A percentile compares a stretch with the other conserved stretches of the same genome.
These are phyloP conservation scores for Rhynchosporium secalis DNA, from an alignment of 2,329 filamentous ascomycete genomes.

Conservation along the genomic window DNA sequence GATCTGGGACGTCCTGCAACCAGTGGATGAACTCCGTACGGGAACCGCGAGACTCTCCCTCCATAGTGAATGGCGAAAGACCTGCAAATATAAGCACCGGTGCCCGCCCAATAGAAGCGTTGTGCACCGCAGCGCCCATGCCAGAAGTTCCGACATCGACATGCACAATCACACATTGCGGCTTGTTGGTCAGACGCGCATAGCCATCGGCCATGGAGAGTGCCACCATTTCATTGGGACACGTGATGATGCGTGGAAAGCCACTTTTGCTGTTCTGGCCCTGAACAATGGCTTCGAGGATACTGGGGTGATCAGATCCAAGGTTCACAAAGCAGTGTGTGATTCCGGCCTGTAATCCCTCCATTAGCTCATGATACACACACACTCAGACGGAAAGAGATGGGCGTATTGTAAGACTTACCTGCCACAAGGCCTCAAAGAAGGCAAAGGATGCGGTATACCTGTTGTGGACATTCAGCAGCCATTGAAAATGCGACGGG, in stretches of 20 bases:
- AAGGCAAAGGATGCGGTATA: too few relatives aligned
- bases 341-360: conserved; percentile 45
- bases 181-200: conserved; percentile 63
- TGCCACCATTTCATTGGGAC: conserved; percentile 61
- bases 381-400: too few relatives aligned
- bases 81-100: conserved; percentile 74
- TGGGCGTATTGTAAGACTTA: too few relatives aligned
- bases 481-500: too few relatives aligned
- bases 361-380: too few relatives aligned
- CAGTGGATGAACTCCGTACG: conserved; percentile 77
- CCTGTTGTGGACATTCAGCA: too few relatives aligned
- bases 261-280: conserved; percentile 64
- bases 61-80: conserved; percentile 69
- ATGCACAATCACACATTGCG: conserved; percentile 66
- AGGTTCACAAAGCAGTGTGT: conserved; percentile 60
- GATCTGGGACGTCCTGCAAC: conserved; percentile 76
- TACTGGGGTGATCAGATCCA: conserved; percentile 63
- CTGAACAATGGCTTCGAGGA: conserved; percentile 72
- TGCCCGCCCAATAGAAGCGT: conserved; percentile 67
- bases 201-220: conserved; percentile 77
- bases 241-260: background rate
- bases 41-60: conserved; percentile 68
- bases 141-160: conserved; percentile 79
- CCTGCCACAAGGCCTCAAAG: too few relatives aligned
- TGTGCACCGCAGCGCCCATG: conserved; percentile 65